These are phyloP conservation scores for Kluyveromyces siamensis DNA, from an alignment of 805 yeast species.

Conservation along the genomic window DNA sequence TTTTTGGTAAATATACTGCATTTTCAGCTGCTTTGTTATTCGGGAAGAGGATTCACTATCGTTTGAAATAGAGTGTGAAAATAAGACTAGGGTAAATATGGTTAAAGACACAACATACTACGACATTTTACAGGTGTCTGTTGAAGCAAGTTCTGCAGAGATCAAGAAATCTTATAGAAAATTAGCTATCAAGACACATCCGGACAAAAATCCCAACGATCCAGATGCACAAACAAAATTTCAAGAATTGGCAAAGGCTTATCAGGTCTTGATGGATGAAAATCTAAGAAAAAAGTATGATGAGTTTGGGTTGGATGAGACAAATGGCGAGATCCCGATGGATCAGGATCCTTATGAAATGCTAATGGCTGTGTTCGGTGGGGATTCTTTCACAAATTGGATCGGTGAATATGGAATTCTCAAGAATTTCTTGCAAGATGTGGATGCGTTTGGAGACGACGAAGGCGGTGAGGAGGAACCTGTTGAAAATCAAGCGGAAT, in stretches of 20 bases:
- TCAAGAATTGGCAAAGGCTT: constrained; percentile 64
- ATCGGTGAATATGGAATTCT: constrained; percentile 69
- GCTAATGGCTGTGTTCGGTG: constrained; percentile 77
- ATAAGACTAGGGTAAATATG: constrained; percentile 33
- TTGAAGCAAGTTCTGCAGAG: constrained; percentile 67
- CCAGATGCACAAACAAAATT: constrained; percentile 82
- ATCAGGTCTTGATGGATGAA: constrained; percentile 71
- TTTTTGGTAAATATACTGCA: no score
- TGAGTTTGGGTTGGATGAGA: constrained; percentile 67
- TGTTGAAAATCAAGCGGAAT: constrained; percentile 3
- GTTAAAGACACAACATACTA: constrained; percentile 83
- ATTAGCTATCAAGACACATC: constrained; percentile 83
- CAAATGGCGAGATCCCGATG: constrained; percentile 3
- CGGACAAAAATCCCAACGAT: constrained; percentile 94
- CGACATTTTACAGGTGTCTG: constrained; percentile 61
- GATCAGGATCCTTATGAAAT: constrained; percentile 68
- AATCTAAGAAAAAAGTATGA: constrained; percentile 68
- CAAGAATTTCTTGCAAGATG: constrained; percentile 50
- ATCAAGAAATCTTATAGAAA: constrained; percentile 91
- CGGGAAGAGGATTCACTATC: no score
- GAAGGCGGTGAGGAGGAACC: constrained; percentile 5
- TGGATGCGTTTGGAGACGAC: constrained; percentile 33
- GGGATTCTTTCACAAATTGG: constrained; percentile 69
- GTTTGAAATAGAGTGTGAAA: not conserved
- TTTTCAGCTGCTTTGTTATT: no score